Conservation (phyloP, 2,329 filamentous ascomycete genomes). For the Saccharata proteae region DNA sequence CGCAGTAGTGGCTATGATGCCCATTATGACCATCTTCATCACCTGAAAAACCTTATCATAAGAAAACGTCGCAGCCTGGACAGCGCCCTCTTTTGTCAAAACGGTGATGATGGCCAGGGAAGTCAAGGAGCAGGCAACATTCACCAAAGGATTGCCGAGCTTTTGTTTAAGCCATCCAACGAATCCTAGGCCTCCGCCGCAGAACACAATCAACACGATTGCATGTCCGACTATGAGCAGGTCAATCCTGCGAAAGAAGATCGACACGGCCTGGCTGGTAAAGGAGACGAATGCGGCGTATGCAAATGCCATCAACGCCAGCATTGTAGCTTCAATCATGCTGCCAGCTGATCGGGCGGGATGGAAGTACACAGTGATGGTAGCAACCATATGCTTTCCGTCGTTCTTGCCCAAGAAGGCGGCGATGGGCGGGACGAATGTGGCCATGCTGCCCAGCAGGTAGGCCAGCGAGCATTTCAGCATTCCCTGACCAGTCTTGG, state of each 20-base stretch:
- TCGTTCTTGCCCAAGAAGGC: slow-evolving; percentile 68
- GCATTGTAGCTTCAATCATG: slow-evolving; percentile 53
- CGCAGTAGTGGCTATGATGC: slow-evolving; percentile 41
- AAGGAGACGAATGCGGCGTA: slow-evolving; percentile 69
- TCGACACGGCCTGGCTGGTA: slow-evolving; percentile 78
- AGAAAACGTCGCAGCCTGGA: slow-evolving; percentile 71
- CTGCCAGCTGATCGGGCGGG: slow-evolving; percentile 71
- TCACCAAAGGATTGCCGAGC: slow-evolving; percentile 66
- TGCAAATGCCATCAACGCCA: slow-evolving; percentile 64
- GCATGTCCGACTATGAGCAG: slow-evolving; percentile 62
- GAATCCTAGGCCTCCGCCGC: slow-evolving; percentile 75
- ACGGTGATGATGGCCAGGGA: slow-evolving; percentile 83
- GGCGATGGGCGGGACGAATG: slow-evolving; percentile 65
- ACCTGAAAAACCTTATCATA: slow-evolving; percentile 67
- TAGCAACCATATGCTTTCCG: slow-evolving; percentile 88
- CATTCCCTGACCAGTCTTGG: slow-evolving; percentile 65
- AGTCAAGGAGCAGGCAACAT: slow-evolving; percentile 73
- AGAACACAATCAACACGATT: slow-evolving; percentile 70
- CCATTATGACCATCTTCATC: slow-evolving; percentile 42
- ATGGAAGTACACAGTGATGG: slow-evolving; percentile 90
- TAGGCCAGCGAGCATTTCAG: slow-evolving; percentile 90
- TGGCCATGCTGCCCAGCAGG: slow-evolving; percentile 72
- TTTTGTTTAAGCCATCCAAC: slow-evolving; percentile 79
- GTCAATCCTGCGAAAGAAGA: slow-evolving; percentile 59
- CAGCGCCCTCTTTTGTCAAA: slow-evolving; percentile 79